Evolutionary conservation across 208 protist genomes (phyloP).

Genomic region (Herpetomonas samuelpessoai): DNA sequence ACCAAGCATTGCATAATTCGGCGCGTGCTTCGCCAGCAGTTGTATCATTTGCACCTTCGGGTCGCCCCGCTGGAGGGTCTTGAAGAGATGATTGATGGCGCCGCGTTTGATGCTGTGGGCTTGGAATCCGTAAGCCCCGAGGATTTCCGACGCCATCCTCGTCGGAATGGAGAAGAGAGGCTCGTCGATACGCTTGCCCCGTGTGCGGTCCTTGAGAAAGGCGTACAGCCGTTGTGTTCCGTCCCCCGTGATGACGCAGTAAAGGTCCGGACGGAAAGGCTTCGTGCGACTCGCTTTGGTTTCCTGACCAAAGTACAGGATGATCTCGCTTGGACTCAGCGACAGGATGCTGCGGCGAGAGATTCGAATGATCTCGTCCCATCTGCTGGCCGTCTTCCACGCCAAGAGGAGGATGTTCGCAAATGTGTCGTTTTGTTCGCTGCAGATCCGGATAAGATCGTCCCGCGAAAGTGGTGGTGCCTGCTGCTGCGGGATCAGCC

Average conservation of each 20-base stretch:
- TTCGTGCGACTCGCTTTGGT: constrained; percentile 9
- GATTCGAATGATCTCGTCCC: constrained; percentile 12
- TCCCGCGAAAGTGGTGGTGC: constrained; percentile 1
- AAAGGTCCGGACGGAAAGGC: constrained; percentile 14
- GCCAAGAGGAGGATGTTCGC: constrained; percentile 1
- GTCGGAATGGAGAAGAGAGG: too few species aligned
- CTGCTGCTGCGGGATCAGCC: neutral
- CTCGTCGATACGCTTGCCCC: too few species aligned
- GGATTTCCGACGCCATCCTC: too few species aligned
- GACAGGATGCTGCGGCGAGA: neutral
- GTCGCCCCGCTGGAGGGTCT: too few species aligned
- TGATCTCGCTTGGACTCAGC: neutral
- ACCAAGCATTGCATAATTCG: too few species aligned
- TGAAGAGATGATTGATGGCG: too few species aligned
- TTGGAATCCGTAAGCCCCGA: too few species aligned
- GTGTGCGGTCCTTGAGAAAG: constrained; percentile 5
- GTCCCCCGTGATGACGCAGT: constrained; percentile 7
- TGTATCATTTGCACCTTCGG: too few species aligned
- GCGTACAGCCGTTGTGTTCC: neutral
- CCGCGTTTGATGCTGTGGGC: too few species aligned
- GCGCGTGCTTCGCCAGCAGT: too few species aligned
- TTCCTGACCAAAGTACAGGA: constrained; percentile 12
- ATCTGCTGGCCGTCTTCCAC: constrained; percentile 23
- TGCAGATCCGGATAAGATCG: constrained; percentile 9
- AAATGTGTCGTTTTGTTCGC: too few species aligned